Evolutionary conservation across 2,329 filamentous ascomycete genomes (phyloP).

Genomic region (Colletotrichum spaethianum): DNA sequence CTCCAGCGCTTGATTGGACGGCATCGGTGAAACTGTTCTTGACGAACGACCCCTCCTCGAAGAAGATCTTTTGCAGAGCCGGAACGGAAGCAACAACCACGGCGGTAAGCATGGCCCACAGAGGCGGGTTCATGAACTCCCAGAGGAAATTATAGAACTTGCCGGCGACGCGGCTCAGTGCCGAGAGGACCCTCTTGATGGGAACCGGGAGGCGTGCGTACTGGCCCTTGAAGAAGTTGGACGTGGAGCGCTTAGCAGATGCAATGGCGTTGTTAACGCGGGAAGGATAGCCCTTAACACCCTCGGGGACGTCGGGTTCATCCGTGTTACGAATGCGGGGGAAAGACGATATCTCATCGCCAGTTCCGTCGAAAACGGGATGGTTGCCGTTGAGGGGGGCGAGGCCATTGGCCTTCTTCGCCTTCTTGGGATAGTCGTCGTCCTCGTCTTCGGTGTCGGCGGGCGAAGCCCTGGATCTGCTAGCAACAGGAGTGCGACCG

Average conservation of each 20-base stretch:
- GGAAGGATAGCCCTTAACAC: slow-evolving; percentile 58
- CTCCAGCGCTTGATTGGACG: slow-evolving; percentile 85
- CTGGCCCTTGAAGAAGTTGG: slow-evolving; percentile 45
- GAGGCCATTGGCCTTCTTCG: slow-evolving; percentile 39
- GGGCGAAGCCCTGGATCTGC: slow-evolving; percentile 64
- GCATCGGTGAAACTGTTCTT: slow-evolving; percentile 94
- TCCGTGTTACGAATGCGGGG: slow-evolving; percentile 65
- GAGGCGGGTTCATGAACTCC: slow-evolving; percentile 98
- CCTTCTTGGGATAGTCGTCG: slow-evolving; percentile 50
- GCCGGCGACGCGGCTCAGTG: slow-evolving; percentile 51
- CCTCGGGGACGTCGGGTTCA: slow-evolving; percentile 57
- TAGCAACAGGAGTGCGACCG: slow-evolving; percentile 68
- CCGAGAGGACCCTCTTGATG: slow-evolving; percentile 53
- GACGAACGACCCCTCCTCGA: slow-evolving; percentile 89
- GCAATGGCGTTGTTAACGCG: slow-evolving; percentile 51
- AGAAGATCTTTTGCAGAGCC: slow-evolving; percentile 85
- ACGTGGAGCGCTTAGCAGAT: slow-evolving; percentile 44
- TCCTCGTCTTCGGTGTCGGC: slow-evolving; percentile 65
- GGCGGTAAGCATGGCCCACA: slow-evolving; percentile 97
- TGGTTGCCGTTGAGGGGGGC: slow-evolving; percentile 46
- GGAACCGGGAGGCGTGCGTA: slow-evolving; percentile 59
- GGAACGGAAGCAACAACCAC: slow-evolving; percentile 93
- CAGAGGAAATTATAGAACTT: slow-evolving; percentile 77
- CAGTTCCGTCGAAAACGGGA: slow-evolving; percentile 50
- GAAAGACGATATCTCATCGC: slow-evolving; percentile 74